Evolutionary conservation across 2,329 filamentous ascomycete species (phyloP).

Genomic region (Diaporthe nobilis): DNA sequence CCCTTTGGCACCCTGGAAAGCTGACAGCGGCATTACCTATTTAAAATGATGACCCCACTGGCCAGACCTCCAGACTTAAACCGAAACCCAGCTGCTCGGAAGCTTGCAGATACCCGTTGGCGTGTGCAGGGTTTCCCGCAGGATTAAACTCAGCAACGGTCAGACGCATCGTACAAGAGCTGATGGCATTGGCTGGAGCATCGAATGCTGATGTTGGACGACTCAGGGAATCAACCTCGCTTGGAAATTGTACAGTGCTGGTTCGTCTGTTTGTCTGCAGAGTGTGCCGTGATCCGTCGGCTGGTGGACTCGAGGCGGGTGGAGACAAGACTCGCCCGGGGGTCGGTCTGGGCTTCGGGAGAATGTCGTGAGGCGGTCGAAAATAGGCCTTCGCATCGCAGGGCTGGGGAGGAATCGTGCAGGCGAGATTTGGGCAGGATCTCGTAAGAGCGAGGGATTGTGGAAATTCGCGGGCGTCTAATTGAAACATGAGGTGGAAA

Average conservation of each 20-base stretch:
- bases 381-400: not conserved
- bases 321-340: not conserved
- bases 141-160: not conserved
- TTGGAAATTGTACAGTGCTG: slow-evolving; percentile 19
- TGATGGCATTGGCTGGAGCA: not conserved
- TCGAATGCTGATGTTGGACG: slow-evolving; percentile 17
- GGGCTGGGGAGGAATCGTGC: not conserved
- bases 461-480: slow-evolving; percentile 27
- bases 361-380: not conserved
- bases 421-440: not conserved
- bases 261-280: not conserved
- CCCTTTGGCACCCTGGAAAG: slow-evolving; percentile 4
- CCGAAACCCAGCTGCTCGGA: slow-evolving; percentile 22
- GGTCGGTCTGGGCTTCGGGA: not conserved
- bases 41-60: slow-evolving; percentile 28
- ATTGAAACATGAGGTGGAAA: slow-evolving; percentile 38
- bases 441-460: slow-evolving; percentile 12
- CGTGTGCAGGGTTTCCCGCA: slow-evolving; percentile 12
- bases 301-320: not conserved
- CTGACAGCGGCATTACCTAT: slow-evolving; percentile 26
- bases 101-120: slow-evolving; percentile 27
- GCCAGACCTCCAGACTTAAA: slow-evolving; percentile 12
- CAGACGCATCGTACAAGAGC: not conserved
- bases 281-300: not conserved
- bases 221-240: slow-evolving; percentile 14